A percentile compares a stretch with the other conserved stretches of the same genome.
These are phyloP conservation scores for Penicillium sp. DNA, from an alignment of 2,329 filamentous ascomycete species.

Conservation along the genomic window DNA sequence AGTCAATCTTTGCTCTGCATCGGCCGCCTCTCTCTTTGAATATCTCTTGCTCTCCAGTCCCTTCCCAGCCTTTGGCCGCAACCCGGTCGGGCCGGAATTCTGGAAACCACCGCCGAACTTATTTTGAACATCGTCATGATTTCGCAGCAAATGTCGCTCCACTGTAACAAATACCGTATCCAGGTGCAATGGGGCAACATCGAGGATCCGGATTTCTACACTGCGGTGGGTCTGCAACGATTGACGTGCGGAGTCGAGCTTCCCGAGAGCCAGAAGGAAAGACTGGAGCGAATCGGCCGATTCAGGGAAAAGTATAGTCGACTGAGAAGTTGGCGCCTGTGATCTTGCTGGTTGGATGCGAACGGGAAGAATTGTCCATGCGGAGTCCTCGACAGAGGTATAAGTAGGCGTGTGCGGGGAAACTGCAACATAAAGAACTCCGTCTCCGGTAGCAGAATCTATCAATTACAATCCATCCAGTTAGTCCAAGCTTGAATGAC, in stretches of 20 bases:
- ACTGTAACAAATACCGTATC: conserved; percentile 86
- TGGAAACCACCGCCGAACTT: conserved; percentile 71
- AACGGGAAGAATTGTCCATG: conserved; percentile 85
- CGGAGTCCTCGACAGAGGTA: conserved; percentile 56
- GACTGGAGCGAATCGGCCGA: conserved; percentile 74
- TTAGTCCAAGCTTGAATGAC: background rate
- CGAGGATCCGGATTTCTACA: conserved; percentile 80
- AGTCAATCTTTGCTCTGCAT: conserved; percentile 60
- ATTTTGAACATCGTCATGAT: conserved; percentile 78
- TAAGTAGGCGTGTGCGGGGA: conserved; percentile 46
- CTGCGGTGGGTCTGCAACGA: conserved; percentile 70
- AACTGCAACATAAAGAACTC: conserved; percentile 47
- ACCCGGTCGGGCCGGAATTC: conserved; percentile 41
- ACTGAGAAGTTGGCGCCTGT: conserved; percentile 65
- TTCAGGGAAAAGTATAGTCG: conserved; percentile 74
- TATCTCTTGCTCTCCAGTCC: conserved; percentile 31
- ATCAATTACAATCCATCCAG: conserved; percentile 3
- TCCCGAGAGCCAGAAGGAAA: conserved; percentile 72
- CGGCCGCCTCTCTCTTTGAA: conserved; percentile 35
- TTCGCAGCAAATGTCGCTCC: conserved; percentile 75
- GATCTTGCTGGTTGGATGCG: conserved; percentile 48
- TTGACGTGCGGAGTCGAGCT: conserved; percentile 73
- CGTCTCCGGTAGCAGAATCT: conserved; percentile 27
- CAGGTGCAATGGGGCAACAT: conserved; percentile 75
- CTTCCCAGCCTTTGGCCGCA: conserved; percentile 36